phyloP scores from a whole-genome alignment of 345 rosid genomes.

The Carallia pectinifolia region DNA sequence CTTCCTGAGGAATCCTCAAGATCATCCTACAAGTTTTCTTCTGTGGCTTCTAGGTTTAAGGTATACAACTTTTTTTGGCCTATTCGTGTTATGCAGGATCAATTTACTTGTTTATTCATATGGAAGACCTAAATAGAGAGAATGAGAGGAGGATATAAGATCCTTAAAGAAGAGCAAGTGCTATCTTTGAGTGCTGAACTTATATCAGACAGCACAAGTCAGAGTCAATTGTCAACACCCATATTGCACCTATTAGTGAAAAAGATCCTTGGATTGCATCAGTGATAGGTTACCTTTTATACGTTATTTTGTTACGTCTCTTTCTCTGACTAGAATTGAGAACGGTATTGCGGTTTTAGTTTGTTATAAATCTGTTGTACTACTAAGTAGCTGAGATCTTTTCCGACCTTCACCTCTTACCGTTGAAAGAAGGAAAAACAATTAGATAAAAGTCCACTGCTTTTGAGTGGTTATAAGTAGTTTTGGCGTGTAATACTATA shows the following conservation, averaged over 20 bases:
- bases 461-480: neutral
- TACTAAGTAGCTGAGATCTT: neutral
- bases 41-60: conserved; percentile 96
- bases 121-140: neutral
- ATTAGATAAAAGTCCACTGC: neutral
- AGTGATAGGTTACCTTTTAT: neutral
- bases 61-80: conserved; percentile 18
- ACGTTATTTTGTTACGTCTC: neutral
- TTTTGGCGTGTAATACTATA: neutral
- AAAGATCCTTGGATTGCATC: neutral
- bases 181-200: neutral
- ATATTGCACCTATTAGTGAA: neutral
- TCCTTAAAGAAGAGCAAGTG: neutral
- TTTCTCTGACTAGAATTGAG: neutral
- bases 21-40: conserved; percentile 97
- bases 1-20: conserved; percentile 67
- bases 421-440: neutral
- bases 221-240: neutral
- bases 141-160: neutral
- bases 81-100: neutral
- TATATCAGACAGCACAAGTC: neutral
- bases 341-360: neutral
- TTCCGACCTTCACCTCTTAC: too few relatives aligned
- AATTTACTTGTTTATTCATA: neutral
- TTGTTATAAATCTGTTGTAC: neutral